A percentile compares a stretch with the other conserved stretches of the same genome.
Conservation (phyloP, 352 stramenopile species). For the Phytopythium cucurbitacearum region DNA sequence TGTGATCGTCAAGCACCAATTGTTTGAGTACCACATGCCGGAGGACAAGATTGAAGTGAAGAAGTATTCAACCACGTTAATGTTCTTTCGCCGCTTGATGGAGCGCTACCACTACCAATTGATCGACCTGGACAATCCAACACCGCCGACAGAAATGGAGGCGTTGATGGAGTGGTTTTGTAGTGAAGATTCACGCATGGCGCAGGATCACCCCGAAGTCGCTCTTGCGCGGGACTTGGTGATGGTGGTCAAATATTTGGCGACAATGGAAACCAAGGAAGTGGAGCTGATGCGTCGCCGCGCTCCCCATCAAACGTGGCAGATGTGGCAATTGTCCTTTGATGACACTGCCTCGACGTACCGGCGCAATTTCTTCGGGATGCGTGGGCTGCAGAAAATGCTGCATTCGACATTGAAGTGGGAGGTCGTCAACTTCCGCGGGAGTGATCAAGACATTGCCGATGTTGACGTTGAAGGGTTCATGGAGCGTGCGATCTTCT, state of each 20-base stretch:
- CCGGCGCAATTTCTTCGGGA: constrained; percentile 74
- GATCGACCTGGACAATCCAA: constrained; percentile 73
- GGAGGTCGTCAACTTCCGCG: constrained; percentile 86
- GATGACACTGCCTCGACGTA: constrained; percentile 75
- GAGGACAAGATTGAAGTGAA: constrained; percentile 88
- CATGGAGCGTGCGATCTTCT: constrained; percentile 85
- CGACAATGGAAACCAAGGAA: constrained; percentile 89
- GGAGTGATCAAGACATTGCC: constrained; percentile 84
- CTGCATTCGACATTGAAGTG: constrained; percentile 70
- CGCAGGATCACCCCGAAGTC: constrained; percentile 79
- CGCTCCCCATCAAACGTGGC: constrained; percentile 68
- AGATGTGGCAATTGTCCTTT: constrained; percentile 89
- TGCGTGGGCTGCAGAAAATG: constrained; percentile 61
- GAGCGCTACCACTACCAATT: constrained; percentile 83
- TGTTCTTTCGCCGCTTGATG: constrained; percentile 85
- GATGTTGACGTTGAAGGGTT: constrained; percentile 88
- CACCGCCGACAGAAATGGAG: constrained; percentile 88
- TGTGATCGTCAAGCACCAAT: constrained; percentile 40
- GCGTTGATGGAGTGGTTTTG: constrained; percentile 89
- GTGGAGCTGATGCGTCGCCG: constrained; percentile 85
- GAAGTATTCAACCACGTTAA: constrained; percentile 85
- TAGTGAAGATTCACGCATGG: constrained; percentile 70
- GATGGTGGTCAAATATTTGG: constrained; percentile 84
- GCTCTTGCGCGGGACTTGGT: constrained; percentile 73
- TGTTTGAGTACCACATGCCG: constrained; percentile 88